Evolutionary conservation across 805 yeast species (phyloP).

Genomic region (Suhomyces faveliae): DNA sequence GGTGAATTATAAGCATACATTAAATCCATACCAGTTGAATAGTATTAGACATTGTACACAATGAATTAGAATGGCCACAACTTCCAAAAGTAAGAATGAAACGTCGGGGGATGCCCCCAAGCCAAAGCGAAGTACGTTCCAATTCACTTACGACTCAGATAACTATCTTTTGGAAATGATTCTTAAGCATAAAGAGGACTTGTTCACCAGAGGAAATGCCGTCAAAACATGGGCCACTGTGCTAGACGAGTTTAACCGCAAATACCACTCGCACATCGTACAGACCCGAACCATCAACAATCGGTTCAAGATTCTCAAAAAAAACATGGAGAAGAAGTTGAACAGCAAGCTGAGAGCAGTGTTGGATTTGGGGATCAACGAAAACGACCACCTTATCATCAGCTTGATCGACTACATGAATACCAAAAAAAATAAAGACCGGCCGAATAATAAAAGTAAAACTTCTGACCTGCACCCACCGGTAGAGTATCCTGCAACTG

Average conservation of each 20-base stretch:
- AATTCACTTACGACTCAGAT: constrained; percentile 27
- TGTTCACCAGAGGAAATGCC: constrained; percentile 27
- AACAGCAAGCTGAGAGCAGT: constrained; percentile 9
- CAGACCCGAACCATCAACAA: constrained; percentile 27
- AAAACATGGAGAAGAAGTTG: constrained; percentile 19
- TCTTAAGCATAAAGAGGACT: constrained; percentile 16
- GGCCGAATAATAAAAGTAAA: neutral
- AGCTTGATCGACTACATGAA: constrained; percentile 15
- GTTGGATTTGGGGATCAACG: constrained; percentile 23
- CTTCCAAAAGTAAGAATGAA: neutral
- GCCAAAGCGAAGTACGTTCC: constrained; percentile 15
- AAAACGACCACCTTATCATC: constrained; percentile 22
- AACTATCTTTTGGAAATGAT: constrained; percentile 19
- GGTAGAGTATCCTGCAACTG: neutral
- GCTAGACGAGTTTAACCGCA: constrained; percentile 21
- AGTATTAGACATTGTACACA: no score
- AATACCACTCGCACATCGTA: constrained; percentile 16
- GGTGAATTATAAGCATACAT: no score
- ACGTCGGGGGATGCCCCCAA: neutral
- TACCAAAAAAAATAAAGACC: constrained; percentile 5
- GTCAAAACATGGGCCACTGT: constrained; percentile 26
- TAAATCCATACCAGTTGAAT: neutral
- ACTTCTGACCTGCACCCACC: neutral
- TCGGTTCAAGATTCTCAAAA: constrained; percentile 20
- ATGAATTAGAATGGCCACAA: neutral